Percentiles rank a stretch among this genome's conserved stretches.
Conservation (phyloP, 2,329 filamentous ascomycete genomes). For the Ceratocystis papillata region DNA sequence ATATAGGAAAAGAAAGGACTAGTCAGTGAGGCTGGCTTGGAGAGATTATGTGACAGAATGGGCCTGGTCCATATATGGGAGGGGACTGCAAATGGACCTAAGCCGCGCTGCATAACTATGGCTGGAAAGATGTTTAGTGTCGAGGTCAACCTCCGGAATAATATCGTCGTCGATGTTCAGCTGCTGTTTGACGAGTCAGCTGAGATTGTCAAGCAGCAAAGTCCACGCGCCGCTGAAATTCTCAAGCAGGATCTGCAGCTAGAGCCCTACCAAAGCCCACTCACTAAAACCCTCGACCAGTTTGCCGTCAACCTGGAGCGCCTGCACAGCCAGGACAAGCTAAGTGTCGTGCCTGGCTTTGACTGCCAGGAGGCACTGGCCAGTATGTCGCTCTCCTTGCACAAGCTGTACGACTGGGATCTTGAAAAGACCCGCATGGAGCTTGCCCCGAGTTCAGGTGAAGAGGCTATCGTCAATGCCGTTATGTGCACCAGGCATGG, state of each 20-base stretch:
- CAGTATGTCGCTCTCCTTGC: constrained; percentile 60
- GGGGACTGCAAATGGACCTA: constrained; percentile 40
- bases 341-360: constrained; percentile 56
- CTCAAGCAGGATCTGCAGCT: constrained; percentile 55
- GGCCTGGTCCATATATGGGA: constrained; percentile 57
- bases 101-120: constrained; percentile 43
- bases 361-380: constrained; percentile 69
- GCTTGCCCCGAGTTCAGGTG: constrained; percentile 29
- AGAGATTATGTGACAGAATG: constrained; percentile 55
- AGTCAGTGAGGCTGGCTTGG: constrained; percentile 65
- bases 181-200: constrained; percentile 52
- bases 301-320: constrained; percentile 64
- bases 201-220: constrained; percentile 48
- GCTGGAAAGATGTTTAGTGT: constrained; percentile 51
- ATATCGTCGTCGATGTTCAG: constrained; percentile 51
- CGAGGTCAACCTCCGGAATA: constrained; percentile 51
- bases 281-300: constrained; percentile 58
- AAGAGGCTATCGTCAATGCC: constrained; percentile 39
- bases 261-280: constrained; percentile 46
- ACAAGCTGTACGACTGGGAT: constrained; percentile 61
- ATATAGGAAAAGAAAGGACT: constrained; percentile 44
- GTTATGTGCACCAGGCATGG: constrained; percentile 62
- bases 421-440: constrained; percentile 41
- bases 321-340: constrained; percentile 57
- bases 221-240: constrained; percentile 52